Base-by-base conservation (phyloP, 805 yeast species). In the Saccharomyces paradoxus region DNA sequence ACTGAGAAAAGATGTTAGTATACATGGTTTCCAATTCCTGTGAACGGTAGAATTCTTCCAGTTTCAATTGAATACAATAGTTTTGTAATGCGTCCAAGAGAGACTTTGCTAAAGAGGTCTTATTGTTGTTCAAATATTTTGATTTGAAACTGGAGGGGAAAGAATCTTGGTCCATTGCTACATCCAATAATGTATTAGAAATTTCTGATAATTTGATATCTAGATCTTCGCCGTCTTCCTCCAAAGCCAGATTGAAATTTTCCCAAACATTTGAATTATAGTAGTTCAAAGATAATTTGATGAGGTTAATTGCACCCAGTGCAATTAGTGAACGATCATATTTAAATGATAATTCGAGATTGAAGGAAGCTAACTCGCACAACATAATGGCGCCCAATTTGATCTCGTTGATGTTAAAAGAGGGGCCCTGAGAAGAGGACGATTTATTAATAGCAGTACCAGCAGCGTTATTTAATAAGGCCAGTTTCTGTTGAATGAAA, bases 301-400 rank as follows among this genome's bases (percentile, higher is more conserved):
- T 76, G 47, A 83, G 56, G 37, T 75, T 63, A 37, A 78, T 70
- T 5, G 86, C 75, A 48, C 85, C 80, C 55, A 79, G 73, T 48
- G 86, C 77, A 52, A 80, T 71, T 47, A 76, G 70, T 37, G 77
- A 73, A 7, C 76, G 65, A 2, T 78, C 65, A 60, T 70, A 79
- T 58, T 75, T 76, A 65, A 81, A 79, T 54, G 82, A 79, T 55
- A 84, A 70, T 55, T 77, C 78, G 51, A 81, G 78, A 64, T 83
- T 80, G 67, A 86, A 84, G 56, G 81, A 83, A 53, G 83, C 76
- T 61, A 85, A 71, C 64, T 86, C 90, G 62, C 89, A 83, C 48
- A 86, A 67, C 70, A 82, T 81, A 56, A 81, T 71, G 14, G 88
- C 76, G 55, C 85, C 80, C 50, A 76, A 69, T 61, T 79, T 81